phyloP scores from a whole-genome alignment of 768 basidiomycete genomes.

The Panaeolus cyanescens region DNA sequence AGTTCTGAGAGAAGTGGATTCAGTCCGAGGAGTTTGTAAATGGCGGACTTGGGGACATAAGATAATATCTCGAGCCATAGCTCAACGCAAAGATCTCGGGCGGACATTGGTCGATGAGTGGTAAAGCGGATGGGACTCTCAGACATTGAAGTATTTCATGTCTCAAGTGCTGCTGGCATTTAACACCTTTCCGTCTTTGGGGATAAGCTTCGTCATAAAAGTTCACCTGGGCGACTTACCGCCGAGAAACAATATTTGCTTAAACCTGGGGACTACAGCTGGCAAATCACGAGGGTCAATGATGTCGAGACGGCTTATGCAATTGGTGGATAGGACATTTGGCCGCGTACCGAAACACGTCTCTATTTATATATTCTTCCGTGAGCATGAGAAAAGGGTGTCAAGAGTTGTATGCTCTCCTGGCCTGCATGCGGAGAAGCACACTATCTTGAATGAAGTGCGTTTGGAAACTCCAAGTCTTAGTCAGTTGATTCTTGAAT shows the following conservation, averaged over 20 bases:
- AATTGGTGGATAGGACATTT: constrained; percentile 1
- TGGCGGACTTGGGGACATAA: background rate
- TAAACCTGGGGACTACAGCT: constrained; percentile 3
- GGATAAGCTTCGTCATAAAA: background rate
- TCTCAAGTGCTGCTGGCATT: background rate
- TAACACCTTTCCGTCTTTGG: constrained; percentile 1
- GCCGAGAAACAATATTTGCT: background rate
- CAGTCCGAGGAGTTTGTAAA: background rate
- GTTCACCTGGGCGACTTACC: background rate
- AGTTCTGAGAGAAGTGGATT: background rate
- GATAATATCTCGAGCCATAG: background rate
- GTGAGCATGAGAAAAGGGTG: background rate
- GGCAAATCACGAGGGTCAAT: background rate
- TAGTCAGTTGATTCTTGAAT: background rate
- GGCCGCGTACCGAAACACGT: background rate
- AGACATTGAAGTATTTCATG: constrained; percentile 3
- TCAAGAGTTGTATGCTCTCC: background rate
- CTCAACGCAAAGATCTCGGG: background rate
- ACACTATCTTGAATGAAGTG: background rate
- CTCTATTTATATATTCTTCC: background rate
- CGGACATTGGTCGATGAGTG: constrained; percentile 1
- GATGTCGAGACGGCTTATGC: background rate
- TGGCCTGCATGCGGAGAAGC: background rate
- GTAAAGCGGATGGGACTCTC: background rate
- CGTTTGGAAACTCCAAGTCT: background rate